Percentiles rank a stretch among this genome's conserved stretches.
Evolutionary conservation across 164 flowering plant species (phyloP).

Genomic region (Aristolochia fimbriata): DNA sequence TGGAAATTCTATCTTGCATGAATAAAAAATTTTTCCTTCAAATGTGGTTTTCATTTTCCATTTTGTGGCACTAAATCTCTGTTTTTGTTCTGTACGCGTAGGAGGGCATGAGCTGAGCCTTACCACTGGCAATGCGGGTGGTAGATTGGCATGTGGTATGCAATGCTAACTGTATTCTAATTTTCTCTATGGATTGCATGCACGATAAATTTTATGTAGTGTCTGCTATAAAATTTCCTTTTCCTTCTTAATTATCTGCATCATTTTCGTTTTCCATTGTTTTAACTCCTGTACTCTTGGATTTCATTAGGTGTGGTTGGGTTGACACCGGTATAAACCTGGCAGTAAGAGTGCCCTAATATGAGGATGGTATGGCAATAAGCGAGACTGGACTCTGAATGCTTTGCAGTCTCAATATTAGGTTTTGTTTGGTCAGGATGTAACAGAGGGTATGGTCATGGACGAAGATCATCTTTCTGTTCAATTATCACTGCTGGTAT

Average conservation of each 20-base stretch:
- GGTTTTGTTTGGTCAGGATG: no score
- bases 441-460: no score
- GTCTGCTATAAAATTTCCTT: neutral
- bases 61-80: constrained; percentile 2
- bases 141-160: constrained; percentile 97
- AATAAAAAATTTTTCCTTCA: neutral
- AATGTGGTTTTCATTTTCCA: neutral
- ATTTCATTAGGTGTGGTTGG: constrained; percentile 1
- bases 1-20: neutral
- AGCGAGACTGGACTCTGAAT: no score
- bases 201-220: no score
- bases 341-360: no score
- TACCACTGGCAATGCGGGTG: constrained; percentile 91
- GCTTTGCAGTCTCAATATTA: no score
- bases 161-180: neutral
- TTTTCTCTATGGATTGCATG: no score
- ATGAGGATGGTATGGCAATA: no score
- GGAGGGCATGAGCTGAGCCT: constrained; percentile 97
- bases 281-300: neutral
- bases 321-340: neutral
- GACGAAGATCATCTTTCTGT: no score
- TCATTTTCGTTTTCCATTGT: neutral
- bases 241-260: neutral
- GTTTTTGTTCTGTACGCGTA: constrained; percentile 14
- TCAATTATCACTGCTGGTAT: no score